Base-by-base conservation (phyloP, 306 rosid genomes). In the Corylus avellana region DNA sequence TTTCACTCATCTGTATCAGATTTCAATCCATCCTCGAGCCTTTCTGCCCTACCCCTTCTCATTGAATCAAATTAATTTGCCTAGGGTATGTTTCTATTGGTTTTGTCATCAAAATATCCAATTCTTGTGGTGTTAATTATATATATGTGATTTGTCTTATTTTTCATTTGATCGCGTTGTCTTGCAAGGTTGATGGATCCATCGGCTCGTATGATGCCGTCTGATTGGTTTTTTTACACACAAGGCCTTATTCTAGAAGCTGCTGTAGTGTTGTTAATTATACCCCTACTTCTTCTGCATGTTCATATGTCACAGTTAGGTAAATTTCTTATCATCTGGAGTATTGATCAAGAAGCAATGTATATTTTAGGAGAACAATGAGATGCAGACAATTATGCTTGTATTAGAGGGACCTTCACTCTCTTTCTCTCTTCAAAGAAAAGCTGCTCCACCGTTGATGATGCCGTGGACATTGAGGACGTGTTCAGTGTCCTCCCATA, bases 1-100 rank as follows among this genome's bases (percentile, higher is more conserved):
- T 25, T 49, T 22, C 7, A 35, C 49, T 74, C 20, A 70, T 53
- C 54, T 82, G 63, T 73, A 74, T 83, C 93, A 96, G 98, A 90
- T 88, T 79, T 77, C 70, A 89, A 77, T 82, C 84, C 91, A 55
- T 71, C 92, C 37, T 72, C 93, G 70, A 82, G 79, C 66, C 90
- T 72, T 69, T 81, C 87, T 74, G 79, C 87, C 72, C 80, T 81
- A 32, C 87, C 97, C n/a, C 86, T 89, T 78, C 84, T 84, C 75
- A 59, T 85, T 0, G 92, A 87, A 78, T 80, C 85, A 74, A 86
- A 78, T 85, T 86, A 80, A 79, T 75, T 32, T 75, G 79, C 78
- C 68, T 59, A 75, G 75, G 93, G 92, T 83, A 86, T 75, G 72
- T 37, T 70, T 81, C 58, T 78, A 76, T 49, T 51, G 46, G 68